Evolutionary conservation across 345 rosid species (phyloP), one percentile per base, ranked within the genome.

Genomic region (Acer campestre): DNA sequence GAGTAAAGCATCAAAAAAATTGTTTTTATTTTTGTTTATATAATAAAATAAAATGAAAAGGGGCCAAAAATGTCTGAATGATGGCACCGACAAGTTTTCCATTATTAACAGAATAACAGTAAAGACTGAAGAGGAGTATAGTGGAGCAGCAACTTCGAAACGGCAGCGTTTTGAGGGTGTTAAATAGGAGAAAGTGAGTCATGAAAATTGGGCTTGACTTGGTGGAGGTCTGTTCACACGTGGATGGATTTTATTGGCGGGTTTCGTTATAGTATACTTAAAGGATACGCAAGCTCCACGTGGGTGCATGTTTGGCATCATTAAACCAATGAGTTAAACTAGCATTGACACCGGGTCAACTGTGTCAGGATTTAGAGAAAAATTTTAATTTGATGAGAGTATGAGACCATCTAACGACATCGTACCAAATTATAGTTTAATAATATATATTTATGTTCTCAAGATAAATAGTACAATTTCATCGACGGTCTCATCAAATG

Each of bases 51-150:
- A 44, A 38, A 14, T 64, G 1, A 68, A 62, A 71, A 17, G 38
- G 69, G 49, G 73, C 69, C 79, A 35, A 68, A 77, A 80, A 18
- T 74, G 35, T 78, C 78, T 18, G 72, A 81, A 80, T 71, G 85
- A 25, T 61, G 49, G 2, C 85, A 79, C 87, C 80, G 87, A 88
- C 87, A 82, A 66, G 68, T 80, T 80, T 80, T 61, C 59, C 81
- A 77, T 71, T 82, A 62, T 10, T 9, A 68, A 68, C 20, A 18
- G 38, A 62, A 9, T 1, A 68, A 68, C 64, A 70, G 59, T 14
- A 29, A 46, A 10, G 49, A 46, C 49, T 2, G 13, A 6, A 10
- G 49, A 46, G 49, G 13, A 46, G 10, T 42, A 9, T 9, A 42
- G 10, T 42, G 46, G 46, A 18, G 62, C 61, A 17, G 22, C 56